A percentile compares a stretch with the other conserved stretches of the same genome.
These are phyloP conservation scores for Ogataea angusta DNA, from an alignment of 805 yeast species.

Conservation along the genomic window DNA sequence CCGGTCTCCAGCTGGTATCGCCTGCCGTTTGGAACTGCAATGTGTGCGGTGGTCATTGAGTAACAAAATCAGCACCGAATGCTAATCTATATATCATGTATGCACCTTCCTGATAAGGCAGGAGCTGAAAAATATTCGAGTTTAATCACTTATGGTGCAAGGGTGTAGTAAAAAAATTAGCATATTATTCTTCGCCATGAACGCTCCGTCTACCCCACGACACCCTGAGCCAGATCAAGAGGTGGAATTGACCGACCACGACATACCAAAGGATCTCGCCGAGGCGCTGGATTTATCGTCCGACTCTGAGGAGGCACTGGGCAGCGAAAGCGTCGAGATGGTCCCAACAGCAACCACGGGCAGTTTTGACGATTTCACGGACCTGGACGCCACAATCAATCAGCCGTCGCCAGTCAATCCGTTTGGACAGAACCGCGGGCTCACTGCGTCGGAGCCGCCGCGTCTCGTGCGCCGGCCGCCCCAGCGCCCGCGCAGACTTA, in stretches of 20 bases:
- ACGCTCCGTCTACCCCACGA: slow-evolving; percentile 17
- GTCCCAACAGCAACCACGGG: slow-evolving; percentile 15
- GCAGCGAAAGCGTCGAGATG: slow-evolving; percentile 9
- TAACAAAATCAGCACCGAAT: not conserved
- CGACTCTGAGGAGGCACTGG: slow-evolving; percentile 16
- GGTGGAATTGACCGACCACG: slow-evolving; percentile 17
- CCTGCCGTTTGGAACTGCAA: slow-evolving; percentile 49
- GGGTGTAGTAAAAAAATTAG: slow-evolving; percentile 1
- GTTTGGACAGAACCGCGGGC: slow-evolving; percentile 25
- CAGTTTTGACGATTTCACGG: slow-evolving; percentile 16
- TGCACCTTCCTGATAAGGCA: slow-evolving; percentile 8
- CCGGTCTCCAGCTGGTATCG: slow-evolving; percentile 72
- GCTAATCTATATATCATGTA: not conserved
- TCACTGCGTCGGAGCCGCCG: slow-evolving; percentile 25
- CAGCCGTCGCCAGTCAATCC: slow-evolving; percentile 27
- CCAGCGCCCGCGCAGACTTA: slow-evolving; percentile 29
- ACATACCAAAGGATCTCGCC: slow-evolving; percentile 24
- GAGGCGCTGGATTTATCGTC: slow-evolving; percentile 21
- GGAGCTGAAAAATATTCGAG: not conserved
- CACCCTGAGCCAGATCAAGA: slow-evolving; percentile 31
- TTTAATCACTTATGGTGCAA: slow-evolving; percentile 1
- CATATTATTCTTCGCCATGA: slow-evolving; percentile 1
- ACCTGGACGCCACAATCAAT: slow-evolving; percentile 10
- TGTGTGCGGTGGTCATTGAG: slow-evolving; percentile 15
- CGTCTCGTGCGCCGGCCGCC: slow-evolving; percentile 10